Percentiles rank a stretch among this genome's conserved stretches.
Conservation (phyloP, 2,329 filamentous ascomycete species). For the Pseudopyricularia javanii region DNA sequence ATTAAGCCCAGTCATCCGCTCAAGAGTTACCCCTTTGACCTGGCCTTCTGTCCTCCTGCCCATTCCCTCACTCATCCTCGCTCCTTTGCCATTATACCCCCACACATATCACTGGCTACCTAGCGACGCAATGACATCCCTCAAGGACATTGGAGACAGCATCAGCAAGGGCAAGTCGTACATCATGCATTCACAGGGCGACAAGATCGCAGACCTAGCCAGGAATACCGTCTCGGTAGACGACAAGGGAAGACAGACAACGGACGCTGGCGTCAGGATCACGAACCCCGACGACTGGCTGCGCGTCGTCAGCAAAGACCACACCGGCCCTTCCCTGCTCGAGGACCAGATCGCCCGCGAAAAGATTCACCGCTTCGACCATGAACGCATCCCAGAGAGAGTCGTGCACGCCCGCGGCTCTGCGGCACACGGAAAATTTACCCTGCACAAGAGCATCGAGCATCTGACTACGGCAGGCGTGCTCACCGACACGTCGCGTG, state of each 20-base stretch:
- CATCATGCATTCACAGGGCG: constrained; percentile 25
- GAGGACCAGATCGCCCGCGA: constrained; percentile 65
- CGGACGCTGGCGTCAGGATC: constrained; percentile 66
- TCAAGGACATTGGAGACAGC: constrained; percentile 10
- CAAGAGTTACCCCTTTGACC: too few relatives aligned
- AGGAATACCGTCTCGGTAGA: constrained; percentile 45
- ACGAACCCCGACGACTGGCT: constrained; percentile 69
- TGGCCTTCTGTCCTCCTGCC: too few relatives aligned
- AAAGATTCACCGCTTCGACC: constrained; percentile 69
- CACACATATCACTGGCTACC: constrained; percentile 10
- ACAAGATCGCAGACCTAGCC: constrained; percentile 51
- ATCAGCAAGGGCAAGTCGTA: constrained; percentile 23
- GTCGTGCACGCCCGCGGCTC: constrained; percentile 19
- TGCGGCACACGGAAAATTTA: constrained; percentile 40
- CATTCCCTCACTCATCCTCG: too few relatives aligned
- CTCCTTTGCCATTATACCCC: neutral
- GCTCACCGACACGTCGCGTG: constrained; percentile 46
- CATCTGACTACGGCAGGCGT: constrained; percentile 53
- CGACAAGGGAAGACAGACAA: constrained; percentile 51
- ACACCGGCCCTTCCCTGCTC: constrained; percentile 54
- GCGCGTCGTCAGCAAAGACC: constrained; percentile 45
- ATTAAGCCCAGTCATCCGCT: too few relatives aligned
- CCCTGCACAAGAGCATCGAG: constrained; percentile 46
- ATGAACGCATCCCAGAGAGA: constrained; percentile 25
- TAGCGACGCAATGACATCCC: neutral